Evolutionary conservation across 2,329 filamentous ascomycete genomes (phyloP), one percentile per base, ranked within the genome.

Genomic region (Ophiocordyceps camponoti-leonardi): DNA sequence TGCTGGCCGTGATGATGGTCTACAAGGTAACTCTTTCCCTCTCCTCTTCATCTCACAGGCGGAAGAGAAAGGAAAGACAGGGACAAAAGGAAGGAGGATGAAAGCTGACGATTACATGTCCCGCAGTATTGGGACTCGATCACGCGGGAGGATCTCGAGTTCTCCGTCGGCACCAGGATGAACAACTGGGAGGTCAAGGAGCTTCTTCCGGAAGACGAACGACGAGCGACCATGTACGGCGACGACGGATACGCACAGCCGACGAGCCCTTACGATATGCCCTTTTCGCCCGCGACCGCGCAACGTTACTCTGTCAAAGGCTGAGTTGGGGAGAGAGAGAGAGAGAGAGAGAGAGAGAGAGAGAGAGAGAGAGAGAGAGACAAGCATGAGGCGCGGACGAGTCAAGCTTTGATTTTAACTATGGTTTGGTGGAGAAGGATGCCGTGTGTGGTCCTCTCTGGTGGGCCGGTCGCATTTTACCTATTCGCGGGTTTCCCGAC

Each of bases 171-270:
- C 52, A 86, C 86, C 48, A 86, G 90, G 62, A 83, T 86, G 66
- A 93, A 94, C 67, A 95, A 92, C 62, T 98, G 92, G 92, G 92
- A 98, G 60, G 83, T 96, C 59, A 96, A 96, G 68, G 90, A 96
- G 50, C 72, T 86, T 12, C 71, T 92, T 18, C 77, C 81, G 41
- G 85, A 92, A 52, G 86, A 92, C 47, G 84, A 90, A 48, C 80
- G 83, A 48, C 76, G 83, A 48, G 69, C 69, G 20, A 87, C 84
- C 2, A 64, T 83, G 42, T 92, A 88, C 62, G 68, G 73, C 42
- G 82, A 86, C 47, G 78, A 81, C 51, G 74, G 75, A 2, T 78
- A 77, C 50, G 71, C 68, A 44, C 77, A 78, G 37, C 66, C 73
- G 2, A 72, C 73, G 2, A 72, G 67, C 50, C 60, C 64, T 7